Conservation (phyloP, 208 protist genomes). For the Zelonia costaricensis region DNA sequence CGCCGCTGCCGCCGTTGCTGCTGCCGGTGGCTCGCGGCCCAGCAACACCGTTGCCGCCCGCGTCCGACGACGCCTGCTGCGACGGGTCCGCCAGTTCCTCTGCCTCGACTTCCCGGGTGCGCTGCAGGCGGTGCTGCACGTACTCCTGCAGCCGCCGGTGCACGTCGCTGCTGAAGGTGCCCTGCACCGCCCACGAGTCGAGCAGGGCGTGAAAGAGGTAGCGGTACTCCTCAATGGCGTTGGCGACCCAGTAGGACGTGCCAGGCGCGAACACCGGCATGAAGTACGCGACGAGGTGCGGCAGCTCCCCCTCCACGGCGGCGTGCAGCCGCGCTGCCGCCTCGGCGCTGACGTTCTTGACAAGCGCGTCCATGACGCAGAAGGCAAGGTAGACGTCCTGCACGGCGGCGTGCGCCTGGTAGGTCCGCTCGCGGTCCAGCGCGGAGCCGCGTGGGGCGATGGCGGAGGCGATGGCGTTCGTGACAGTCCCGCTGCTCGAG, state of each 20-base stretch:
- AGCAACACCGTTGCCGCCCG: too few relatives aligned
- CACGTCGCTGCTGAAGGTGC: constrained; percentile 36
- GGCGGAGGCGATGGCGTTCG: constrained; percentile 6
- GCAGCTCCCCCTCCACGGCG: constrained; percentile 46
- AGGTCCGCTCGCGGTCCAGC: constrained; percentile 41
- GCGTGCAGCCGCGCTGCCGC: constrained; percentile 16
- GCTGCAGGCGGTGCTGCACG: constrained; percentile 58
- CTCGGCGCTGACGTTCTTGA: constrained; percentile 40
- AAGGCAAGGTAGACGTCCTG: constrained; percentile 80
- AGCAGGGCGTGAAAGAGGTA: constrained; percentile 60
- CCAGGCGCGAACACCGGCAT: constrained; percentile 44
- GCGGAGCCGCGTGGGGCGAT: constrained; percentile 19
- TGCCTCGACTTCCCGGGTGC: constrained; percentile 30
- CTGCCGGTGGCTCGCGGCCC: constrained; percentile 1
- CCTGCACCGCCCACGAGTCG: constrained; percentile 52
- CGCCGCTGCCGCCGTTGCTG: neutral
- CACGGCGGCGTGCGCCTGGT: constrained; percentile 55
- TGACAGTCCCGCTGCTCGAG: constrained; percentile 2
- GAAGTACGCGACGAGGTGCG: constrained; percentile 56
- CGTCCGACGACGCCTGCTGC: neutral
- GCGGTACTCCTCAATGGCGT: constrained; percentile 61
- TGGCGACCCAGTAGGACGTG: constrained; percentile 25
- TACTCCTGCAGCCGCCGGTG: constrained; percentile 65
- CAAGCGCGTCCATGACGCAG: constrained; percentile 63
- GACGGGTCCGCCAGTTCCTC: constrained; percentile 16